Conservation (phyloP, 2,329 filamentous ascomycete species). For the Aspergillus sp. region DNA sequence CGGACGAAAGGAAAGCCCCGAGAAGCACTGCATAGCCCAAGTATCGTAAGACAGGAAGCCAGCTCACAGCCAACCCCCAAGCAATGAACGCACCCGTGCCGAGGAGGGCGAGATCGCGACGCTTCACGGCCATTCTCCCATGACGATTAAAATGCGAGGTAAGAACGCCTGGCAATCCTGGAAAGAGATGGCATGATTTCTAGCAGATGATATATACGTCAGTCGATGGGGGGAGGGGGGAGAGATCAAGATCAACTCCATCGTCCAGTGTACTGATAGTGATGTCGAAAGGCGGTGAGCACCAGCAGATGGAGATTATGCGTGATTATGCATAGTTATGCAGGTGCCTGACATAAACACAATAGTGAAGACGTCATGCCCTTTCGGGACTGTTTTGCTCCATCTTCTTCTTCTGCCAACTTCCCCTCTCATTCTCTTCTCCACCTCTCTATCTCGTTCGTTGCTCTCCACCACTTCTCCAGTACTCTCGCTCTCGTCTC, state of each 20-base stretch:
- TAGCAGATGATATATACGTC: too few species aligned
- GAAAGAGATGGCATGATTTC: background rate
- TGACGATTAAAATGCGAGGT: slow-evolving; percentile 24
- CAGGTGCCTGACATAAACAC: too few species aligned
- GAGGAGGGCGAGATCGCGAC: slow-evolving; percentile 44
- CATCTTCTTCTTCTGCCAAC: slow-evolving; percentile 3
- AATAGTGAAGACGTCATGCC: slow-evolving; percentile 12
- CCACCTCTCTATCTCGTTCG: background rate
- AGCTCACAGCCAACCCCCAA: slow-evolving; percentile 83
- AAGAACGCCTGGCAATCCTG: slow-evolving; percentile 1
- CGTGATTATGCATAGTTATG: too few species aligned
- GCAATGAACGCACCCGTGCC: slow-evolving; percentile 61
- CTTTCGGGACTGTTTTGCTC: slow-evolving; percentile 6
- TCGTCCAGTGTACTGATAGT: background rate
- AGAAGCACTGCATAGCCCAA: slow-evolving; percentile 77
- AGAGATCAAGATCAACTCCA: background rate
- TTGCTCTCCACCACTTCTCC: slow-evolving; percentile 10
- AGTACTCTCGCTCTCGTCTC: background rate
- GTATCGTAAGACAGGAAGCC: slow-evolving; percentile 80
- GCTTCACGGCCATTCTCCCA: slow-evolving; percentile 49
- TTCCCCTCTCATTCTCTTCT: slow-evolving; percentile 1
- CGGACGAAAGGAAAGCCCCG: slow-evolving; percentile 59
- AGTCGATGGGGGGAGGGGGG: too few species aligned
- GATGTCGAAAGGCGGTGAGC: slow-evolving; percentile 1
- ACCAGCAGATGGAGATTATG: background rate